Percentiles rank a stretch among this genome's conserved stretches.
phyloP scores from a whole-genome alignment of 345 rosid species.

The Gynandropsis gynandra region DNA sequence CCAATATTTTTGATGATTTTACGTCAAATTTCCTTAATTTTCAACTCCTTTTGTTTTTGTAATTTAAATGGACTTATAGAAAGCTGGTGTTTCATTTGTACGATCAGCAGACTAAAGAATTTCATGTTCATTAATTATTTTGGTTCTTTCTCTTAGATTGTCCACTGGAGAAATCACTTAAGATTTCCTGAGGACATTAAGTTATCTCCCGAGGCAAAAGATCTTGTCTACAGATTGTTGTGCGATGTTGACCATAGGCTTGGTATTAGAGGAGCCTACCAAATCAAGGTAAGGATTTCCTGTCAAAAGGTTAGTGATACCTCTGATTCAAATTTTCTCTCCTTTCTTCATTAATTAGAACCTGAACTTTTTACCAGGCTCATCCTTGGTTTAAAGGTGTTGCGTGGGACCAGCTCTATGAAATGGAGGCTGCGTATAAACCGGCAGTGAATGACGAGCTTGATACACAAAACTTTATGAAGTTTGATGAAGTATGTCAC shows the following conservation, averaged over 20 bases:
- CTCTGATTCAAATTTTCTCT: slow-evolving; percentile 12
- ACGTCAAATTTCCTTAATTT: not conserved
- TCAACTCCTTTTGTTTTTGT: not conserved
- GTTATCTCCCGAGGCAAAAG: slow-evolving; percentile 69
- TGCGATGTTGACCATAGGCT: slow-evolving; percentile 88
- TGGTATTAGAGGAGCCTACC: slow-evolving; percentile 77
- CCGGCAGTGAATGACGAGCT: slow-evolving; percentile 93
- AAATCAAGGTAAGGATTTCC: slow-evolving; percentile 65
- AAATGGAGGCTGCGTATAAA: slow-evolving; percentile 90
- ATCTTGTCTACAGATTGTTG: slow-evolving; percentile 75
- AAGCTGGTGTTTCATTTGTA: slow-evolving; percentile 8
- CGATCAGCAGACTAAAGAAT: slow-evolving; percentile 7
- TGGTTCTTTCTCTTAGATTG: slow-evolving; percentile 48
- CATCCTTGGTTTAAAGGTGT: slow-evolving; percentile 87
- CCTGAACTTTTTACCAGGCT: slow-evolving; percentile 41
- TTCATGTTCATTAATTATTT: slow-evolving; percentile 13
- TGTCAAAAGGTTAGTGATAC: slow-evolving; percentile 12
- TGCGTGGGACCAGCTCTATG: slow-evolving; percentile 83
- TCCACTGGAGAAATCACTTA: slow-evolving; percentile 85
- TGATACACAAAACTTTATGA: slow-evolving; percentile 93
- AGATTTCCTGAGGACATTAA: slow-evolving; percentile 78
- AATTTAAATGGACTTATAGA: not conserved
- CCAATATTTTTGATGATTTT: slow-evolving; percentile 6
- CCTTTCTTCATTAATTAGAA: slow-evolving; percentile 19
- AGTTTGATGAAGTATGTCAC: slow-evolving; percentile 80